Conservation (phyloP, 2,329 filamentous ascomycete genomes). For the Aspergillus amoenus region DNA sequence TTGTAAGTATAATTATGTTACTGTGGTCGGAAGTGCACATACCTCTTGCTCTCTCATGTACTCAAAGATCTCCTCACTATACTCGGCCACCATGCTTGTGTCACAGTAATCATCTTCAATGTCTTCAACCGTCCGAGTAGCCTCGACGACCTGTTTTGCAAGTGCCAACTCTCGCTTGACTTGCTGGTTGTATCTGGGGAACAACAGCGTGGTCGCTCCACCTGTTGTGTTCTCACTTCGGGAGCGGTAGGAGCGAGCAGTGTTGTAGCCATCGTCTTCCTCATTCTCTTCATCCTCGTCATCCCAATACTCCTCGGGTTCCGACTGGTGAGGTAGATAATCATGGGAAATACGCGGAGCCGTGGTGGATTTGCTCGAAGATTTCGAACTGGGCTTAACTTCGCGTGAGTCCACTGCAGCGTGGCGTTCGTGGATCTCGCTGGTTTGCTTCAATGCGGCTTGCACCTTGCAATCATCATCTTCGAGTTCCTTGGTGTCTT, state of each 20-base stretch:
- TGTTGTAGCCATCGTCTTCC: slow-evolving; percentile 69
- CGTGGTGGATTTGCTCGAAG: slow-evolving; percentile 20
- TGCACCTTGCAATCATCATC: slow-evolving; percentile 28
- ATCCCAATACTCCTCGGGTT: slow-evolving; percentile 73
- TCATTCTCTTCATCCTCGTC: slow-evolving; percentile 75
- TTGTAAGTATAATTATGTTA: slow-evolving; percentile 20
- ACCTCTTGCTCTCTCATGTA: slow-evolving; percentile 92
- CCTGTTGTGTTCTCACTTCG: slow-evolving; percentile 71
- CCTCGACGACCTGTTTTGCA: slow-evolving; percentile 66
- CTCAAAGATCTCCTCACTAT: slow-evolving; percentile 89
- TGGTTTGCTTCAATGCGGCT: slow-evolving; percentile 10
- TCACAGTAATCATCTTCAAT: slow-evolving; percentile 88
- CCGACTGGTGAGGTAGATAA: slow-evolving; percentile 37
- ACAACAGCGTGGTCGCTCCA: slow-evolving; percentile 64
- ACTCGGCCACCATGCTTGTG: slow-evolving; percentile 96
- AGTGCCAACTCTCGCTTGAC: slow-evolving; percentile 70
- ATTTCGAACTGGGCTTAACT: slow-evolving; percentile 10
- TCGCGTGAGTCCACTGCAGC: slow-evolving; percentile 4
- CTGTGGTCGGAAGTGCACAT: slow-evolving; percentile 27
- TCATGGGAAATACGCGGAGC: slow-evolving; percentile 21
- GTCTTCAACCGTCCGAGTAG: slow-evolving; percentile 67
- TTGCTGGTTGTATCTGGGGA: slow-evolving; percentile 69
- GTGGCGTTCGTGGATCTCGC: slow-evolving; percentile 8
- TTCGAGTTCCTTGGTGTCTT: slow-evolving; percentile 25
- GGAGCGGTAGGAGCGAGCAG: slow-evolving; percentile 75